A percentile compares a stretch with the other conserved stretches of the same genome.
phyloP scores from a whole-genome alignment of 2,329 filamentous ascomycete genomes.

The Fusarium nisikadoi region DNA sequence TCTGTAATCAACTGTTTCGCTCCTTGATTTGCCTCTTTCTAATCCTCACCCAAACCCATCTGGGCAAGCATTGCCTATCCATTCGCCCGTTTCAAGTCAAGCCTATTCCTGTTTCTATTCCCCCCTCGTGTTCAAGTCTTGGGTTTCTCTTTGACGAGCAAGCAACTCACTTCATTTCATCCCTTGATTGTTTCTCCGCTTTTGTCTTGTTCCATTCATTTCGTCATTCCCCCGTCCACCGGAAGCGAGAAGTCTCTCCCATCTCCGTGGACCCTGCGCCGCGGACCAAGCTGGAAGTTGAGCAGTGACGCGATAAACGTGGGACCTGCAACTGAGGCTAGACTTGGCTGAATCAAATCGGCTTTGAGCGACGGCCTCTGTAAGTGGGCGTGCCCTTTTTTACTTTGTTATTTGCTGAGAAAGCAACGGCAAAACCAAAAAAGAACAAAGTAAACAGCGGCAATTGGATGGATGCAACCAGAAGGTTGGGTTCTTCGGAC shows the following conservation, averaged over 20 bases:
- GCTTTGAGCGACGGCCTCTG: slow-evolving; percentile 12
- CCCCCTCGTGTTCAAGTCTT: slow-evolving; percentile 13
- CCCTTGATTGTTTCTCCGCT: slow-evolving; percentile 24
- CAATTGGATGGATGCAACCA: slow-evolving; percentile 12
- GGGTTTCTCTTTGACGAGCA: background rate
- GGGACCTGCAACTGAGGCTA: slow-evolving; percentile 16
- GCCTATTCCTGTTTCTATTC: slow-evolving; percentile 1
- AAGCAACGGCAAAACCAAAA: background rate
- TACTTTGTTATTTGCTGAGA: slow-evolving; percentile 6
- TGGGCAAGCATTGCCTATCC: slow-evolving; percentile 7
- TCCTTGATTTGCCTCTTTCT: slow-evolving; percentile 22
- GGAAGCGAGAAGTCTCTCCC: slow-evolving; percentile 38
- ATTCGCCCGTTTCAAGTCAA: slow-evolving; percentile 19
- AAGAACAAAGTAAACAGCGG: background rate
- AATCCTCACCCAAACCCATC: slow-evolving; percentile 9
- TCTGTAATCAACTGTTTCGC: slow-evolving; percentile 26
- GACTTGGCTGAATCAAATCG: slow-evolving; percentile 14
- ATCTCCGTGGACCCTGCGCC: slow-evolving; percentile 29
- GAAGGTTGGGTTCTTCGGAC: slow-evolving; percentile 8
- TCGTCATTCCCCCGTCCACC: slow-evolving; percentile 25
- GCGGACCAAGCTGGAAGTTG: background rate
- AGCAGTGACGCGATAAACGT: slow-evolving; percentile 36
- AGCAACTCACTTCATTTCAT: slow-evolving; percentile 1
- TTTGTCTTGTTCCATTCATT: slow-evolving; percentile 24
- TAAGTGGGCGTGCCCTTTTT: slow-evolving; percentile 17